phyloP scores from a whole-genome alignment of 805 yeast genomes.

The Metschnikowia chrysomelidarum region DNA sequence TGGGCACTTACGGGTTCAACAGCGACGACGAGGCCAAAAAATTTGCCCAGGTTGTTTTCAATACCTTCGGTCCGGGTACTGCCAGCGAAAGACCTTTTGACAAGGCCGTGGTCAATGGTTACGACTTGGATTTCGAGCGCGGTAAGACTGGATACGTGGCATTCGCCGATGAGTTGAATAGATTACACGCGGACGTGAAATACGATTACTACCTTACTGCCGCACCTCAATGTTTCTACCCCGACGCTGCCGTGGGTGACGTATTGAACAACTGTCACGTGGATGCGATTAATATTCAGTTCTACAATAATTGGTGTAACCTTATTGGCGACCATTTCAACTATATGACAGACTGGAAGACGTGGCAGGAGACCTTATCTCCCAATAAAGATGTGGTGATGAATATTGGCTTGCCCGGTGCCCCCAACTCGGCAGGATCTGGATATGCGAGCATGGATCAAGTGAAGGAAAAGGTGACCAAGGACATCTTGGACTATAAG shows the following conservation, averaged over 20 bases:
- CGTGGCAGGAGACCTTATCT: slow-evolving; percentile 55
- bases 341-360: slow-evolving; percentile 64
- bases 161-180: slow-evolving; percentile 32
- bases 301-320: slow-evolving; percentile 79
- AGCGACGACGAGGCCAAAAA: slow-evolving; percentile 52
- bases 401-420: slow-evolving; percentile 68
- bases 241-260: slow-evolving; percentile 55
- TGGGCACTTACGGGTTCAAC: slow-evolving; percentile 54
- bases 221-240: slow-evolving; percentile 91
- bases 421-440: slow-evolving; percentile 48
- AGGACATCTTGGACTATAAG: slow-evolving; percentile 12
- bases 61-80: slow-evolving; percentile 38
- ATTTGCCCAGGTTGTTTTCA: slow-evolving; percentile 47
- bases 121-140: slow-evolving; percentile 64
- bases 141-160: slow-evolving; percentile 23
- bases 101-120: slow-evolving; percentile 68
- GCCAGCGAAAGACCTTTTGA: slow-evolving; percentile 23
- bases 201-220: slow-evolving; percentile 37
- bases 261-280: slow-evolving; percentile 50
- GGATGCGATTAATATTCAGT: slow-evolving; percentile 83
- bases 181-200: slow-evolving; percentile 20
- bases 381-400: slow-evolving; percentile 71
- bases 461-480: slow-evolving; percentile 20
- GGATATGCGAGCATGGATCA: slow-evolving; percentile 45
- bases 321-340: slow-evolving; percentile 44